Percentiles rank a stretch among this genome's conserved stretches.
Conservation (phyloP, 441 rosid species). For the Erodium moschatum region DNA sequence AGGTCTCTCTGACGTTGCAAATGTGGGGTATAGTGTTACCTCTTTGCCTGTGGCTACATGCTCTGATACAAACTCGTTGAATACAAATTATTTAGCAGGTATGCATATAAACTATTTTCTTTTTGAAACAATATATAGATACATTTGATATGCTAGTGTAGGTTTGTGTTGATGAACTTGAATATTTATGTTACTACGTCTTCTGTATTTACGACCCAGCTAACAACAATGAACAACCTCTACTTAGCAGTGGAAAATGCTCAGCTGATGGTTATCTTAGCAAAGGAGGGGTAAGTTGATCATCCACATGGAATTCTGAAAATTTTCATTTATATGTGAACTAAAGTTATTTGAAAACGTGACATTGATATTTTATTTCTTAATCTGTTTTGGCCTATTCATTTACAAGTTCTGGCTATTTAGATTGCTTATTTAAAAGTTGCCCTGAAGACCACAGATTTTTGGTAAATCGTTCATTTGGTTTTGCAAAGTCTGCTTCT, state of each 20-base stretch:
- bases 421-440: neutral
- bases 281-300: slow-evolving; percentile 36
- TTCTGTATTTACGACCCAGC: slow-evolving; percentile 24
- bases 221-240: slow-evolving; percentile 27
- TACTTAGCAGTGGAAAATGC: slow-evolving; percentile 16
- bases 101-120: slow-evolving; percentile 15
- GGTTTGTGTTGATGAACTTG: slow-evolving; percentile 11
- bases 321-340: neutral
- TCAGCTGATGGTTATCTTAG: slow-evolving; percentile 20
- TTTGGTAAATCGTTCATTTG: neutral
- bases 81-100: slow-evolving; percentile 34
- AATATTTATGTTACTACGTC: slow-evolving; percentile 14
- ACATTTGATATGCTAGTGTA: neutral
- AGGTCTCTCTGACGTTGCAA: slow-evolving; percentile 32
- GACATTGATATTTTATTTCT: neutral
- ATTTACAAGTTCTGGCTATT: neutral
- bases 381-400: neutral
- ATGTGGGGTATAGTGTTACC: slow-evolving; percentile 27
- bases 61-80: slow-evolving; percentile 26
- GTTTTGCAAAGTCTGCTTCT: neutral
- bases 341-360: slow-evolving; percentile 2
- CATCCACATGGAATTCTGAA: slow-evolving; percentile 10
- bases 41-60: slow-evolving; percentile 22
- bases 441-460: neutral
- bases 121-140: slow-evolving; percentile 14